Evolutionary conservation across 352 stramenopile genomes (phyloP), one percentile per base, ranked within the genome.

Genomic region (Phytophthora ohioensis): DNA sequence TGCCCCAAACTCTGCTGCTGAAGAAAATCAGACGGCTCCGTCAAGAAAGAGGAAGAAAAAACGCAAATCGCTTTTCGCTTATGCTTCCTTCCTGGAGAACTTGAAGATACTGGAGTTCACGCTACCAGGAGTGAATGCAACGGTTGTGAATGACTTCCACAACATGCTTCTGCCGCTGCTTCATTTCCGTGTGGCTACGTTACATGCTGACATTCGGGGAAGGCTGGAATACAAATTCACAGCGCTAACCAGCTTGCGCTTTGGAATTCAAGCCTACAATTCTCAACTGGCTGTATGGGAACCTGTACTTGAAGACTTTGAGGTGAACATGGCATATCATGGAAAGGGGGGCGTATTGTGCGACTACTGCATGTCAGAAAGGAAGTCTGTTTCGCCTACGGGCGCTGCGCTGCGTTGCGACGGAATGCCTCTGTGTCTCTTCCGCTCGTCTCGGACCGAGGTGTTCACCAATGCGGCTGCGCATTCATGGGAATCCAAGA

Each of bases 201-300:
- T 96, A n/a, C 79, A 91, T 48, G 68, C 88, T 0, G 83, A 92
- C 53, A 72, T 95, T 27, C 78, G 86, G 35, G 85, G 87, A 31
- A 77, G 82, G 3, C 71, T 93, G 17, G 80, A 90, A 46, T 75
- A 87, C 31, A 86, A 84, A 53, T 79, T 91, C 12, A 91, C 84
- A 8, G 84, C 79, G 6, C 63, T 94, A 41, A 69, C 84, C 8
- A 88, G 81, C 64, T 59, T 94, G 5, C 79, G 86, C 38, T 79
- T 92, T 42, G 88, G 85, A 30, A 73, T 96, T 27, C 88, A 96
- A 77, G 87, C 81, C 17, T 96, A 96, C 52, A 96, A 96, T 57
- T 92, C 85, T n/a, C 87, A 94, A 58, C 62, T 96, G 32, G 88
- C 88, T 27, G 88, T 96, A 5, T 96, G 88, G 88, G 88, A 96